Evolutionary conservation across 768 basidiomycete genomes (phyloP), one percentile per base, ranked within the genome.

Genomic region (Cyclocybe cylindracea): DNA sequence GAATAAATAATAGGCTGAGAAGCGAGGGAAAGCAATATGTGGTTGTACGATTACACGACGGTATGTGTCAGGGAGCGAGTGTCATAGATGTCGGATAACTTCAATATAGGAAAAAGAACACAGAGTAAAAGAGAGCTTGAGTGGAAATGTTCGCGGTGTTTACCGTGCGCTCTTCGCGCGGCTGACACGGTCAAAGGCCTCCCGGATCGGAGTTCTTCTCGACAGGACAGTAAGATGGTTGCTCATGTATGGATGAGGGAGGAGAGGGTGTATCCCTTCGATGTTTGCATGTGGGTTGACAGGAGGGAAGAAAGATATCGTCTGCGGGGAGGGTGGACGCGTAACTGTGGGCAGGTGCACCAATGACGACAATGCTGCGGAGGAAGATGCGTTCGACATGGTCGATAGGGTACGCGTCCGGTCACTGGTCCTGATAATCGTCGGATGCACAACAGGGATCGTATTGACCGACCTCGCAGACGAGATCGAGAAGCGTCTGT

Each of bases 191-290:
- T 89, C 88, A 59, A 82, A 84, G 18, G 85, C 82, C 64, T 89
- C 89, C 59, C 79, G 75, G 50, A 91, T 70, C 18, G 89, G 87
- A 45, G 78, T 82, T 44, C 85, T 77, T 66, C 84, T 77, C 13
- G 78, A 72, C 32, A 89, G 71, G 42, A 88, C 79, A 14, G 86
- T 86, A 65, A 90, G 72, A 52, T 91, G 89, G 51, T 85, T 81
- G 58, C 73, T 79, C 54, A 88, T 66, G 62, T 89, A 90, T 38
- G 88, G 87, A 3, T 80, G 78, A 0, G 89, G 89, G 18, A 91
- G 75, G 13, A 90, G 73, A 0, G 87, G 80, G 62, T 91, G 89
- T 7, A 86, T 80, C 19, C 69, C 72, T 62, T 89, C 86, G 14
- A 82, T 68, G 48, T 82, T 74, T 18, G 71, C 70, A 43, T 77